Base-by-base conservation (phyloP, 257 asterid genomes). In the Striga asiatica region DNA sequence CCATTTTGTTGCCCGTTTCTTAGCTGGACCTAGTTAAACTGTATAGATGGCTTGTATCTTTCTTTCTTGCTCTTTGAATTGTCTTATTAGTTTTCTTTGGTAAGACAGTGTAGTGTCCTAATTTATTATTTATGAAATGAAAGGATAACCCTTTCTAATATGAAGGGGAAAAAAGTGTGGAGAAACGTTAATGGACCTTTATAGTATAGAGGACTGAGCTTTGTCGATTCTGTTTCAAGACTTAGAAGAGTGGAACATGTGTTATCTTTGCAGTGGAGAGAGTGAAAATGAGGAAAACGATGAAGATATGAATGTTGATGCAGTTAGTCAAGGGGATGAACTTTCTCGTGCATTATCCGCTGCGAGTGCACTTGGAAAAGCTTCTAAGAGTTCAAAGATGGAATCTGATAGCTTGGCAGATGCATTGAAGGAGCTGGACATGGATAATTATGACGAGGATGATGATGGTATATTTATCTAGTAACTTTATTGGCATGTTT, bases 391-490 rank as follows among this genome's bases (percentile, higher is more conserved):
- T 60, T 25, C 64, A 14, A 71, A 66, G 51, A 16, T 7, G 2
- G 93, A 73, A 56, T 21, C 79, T 6, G 89, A 80, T 50, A 57
- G 67, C 73, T 57, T 84, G 57, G 55, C 78, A 5, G 83, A 77
- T 61, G 93, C 83, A 39, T 43, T 84, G 70, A 70, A 74, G 74
- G 89, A 87, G 55, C 77, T 91, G 31, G 79, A 84, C 67, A 84
- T 91, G 97, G 98, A 87, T 58, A 54, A 71, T 50, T 91, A 91
- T 61, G 96, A 87, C 29, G 88, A 91, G 14, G 98, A 91, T 61
- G 96, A 91, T 18, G 89, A 82, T 66, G 95, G 95, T 84, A 45
- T 42, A 5, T 42, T 32, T 4, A 32, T 1, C 38, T 32, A 32
- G 11, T 42, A 54, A 20, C 16, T 27, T 6, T 41, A 60, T 29